phyloP scores from a whole-genome alignment of 805 yeast species.

The Ogataea siamensis region DNA sequence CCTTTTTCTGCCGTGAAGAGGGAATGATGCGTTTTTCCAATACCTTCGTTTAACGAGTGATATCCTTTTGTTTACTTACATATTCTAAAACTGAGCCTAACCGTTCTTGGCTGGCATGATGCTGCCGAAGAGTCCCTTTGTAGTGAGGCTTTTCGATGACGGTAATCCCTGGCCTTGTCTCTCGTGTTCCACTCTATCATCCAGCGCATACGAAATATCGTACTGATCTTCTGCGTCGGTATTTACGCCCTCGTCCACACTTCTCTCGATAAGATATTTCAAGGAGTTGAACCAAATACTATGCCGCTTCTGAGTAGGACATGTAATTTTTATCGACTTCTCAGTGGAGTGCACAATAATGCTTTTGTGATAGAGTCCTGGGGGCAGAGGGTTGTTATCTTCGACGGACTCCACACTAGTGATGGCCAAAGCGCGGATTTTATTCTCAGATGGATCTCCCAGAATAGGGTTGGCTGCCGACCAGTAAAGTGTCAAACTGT shows the following conservation, averaged over 20 bases:
- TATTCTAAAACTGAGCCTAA: background rate
- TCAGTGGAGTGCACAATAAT: constrained; percentile 67
- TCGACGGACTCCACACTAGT: constrained; percentile 73
- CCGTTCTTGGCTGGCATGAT: constrained; percentile 11
- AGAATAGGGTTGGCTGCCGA: constrained; percentile 74
- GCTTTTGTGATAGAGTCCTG: constrained; percentile 84
- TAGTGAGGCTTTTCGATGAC: constrained; percentile 16
- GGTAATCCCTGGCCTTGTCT: constrained; percentile 30
- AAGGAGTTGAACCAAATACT: constrained; percentile 88
- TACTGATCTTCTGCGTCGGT: constrained; percentile 42
- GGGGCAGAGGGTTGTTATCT: constrained; percentile 84
- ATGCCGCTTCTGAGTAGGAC: constrained; percentile 84
- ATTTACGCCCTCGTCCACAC: constrained; percentile 55
- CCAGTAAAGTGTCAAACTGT: constrained; percentile 89
- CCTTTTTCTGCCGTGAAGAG: constrained; percentile 52
- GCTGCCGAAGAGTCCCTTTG: constrained; percentile 18
- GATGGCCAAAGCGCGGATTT: constrained; percentile 79
- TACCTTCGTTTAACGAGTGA: constrained; percentile 20
- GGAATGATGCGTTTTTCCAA: constrained; percentile 12
- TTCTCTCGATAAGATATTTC: constrained; percentile 67
- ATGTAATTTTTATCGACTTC: constrained; percentile 72
- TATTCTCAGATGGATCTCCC: constrained; percentile 60
- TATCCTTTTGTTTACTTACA: background rate
- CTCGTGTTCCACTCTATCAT: constrained; percentile 30
- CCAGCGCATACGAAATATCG: constrained; percentile 27